Evolutionary conservation across 306 rosid species (phyloP), one percentile per base, ranked within the genome.

Genomic region (Quercus glauca): DNA sequence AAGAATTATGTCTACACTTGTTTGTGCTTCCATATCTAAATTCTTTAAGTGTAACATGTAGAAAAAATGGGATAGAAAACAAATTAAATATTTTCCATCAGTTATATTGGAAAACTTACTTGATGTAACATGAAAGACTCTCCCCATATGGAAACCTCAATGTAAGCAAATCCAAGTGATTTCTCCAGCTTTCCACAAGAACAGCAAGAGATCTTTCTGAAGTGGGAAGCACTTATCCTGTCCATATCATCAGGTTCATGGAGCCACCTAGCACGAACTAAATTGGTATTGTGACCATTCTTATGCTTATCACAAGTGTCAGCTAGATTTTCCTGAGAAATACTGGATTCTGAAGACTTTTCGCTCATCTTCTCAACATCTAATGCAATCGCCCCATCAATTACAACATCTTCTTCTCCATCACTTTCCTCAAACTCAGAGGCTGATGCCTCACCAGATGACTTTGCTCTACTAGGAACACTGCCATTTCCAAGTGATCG

Each of bases 91-190:
- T 35, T 33, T 67, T 19, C 72, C 51, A 3, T 31, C 35, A 35
- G 28, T 26, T 64, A 49, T 20, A 61, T 52, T 79, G 58, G 72
- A 28, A 80, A 69, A 71, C 92, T 86, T 87, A 91, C 99, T 88
- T 95, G 99, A 85, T 91, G 98, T 78, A 93, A 78, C 97, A 95
- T 95, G 89, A 95, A 95, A 43, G 97, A 93, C 81, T 95, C 96
- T 78, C 98, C 99, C 97, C 93, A 95, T 67, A 95, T 86, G 63
- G 87, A 80, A 68, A 95, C 25, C 91, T 91, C 98, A 49, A 91
- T 77, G 56, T 71, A 91, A 13, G 84, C 65, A 80, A 63, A 67
- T 76, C 92, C 92, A 71, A 76, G 79, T 1, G 93, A 91, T 23
- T 76, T 86, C 91, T 91, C 94, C 74, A 95, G 86, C 81, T 86